A percentile compares a stretch with the other conserved stretches of the same genome.
Evolutionary conservation across 352 stramenopile genomes (phyloP).

Genomic region (Phytophthora hibernalis): DNA sequence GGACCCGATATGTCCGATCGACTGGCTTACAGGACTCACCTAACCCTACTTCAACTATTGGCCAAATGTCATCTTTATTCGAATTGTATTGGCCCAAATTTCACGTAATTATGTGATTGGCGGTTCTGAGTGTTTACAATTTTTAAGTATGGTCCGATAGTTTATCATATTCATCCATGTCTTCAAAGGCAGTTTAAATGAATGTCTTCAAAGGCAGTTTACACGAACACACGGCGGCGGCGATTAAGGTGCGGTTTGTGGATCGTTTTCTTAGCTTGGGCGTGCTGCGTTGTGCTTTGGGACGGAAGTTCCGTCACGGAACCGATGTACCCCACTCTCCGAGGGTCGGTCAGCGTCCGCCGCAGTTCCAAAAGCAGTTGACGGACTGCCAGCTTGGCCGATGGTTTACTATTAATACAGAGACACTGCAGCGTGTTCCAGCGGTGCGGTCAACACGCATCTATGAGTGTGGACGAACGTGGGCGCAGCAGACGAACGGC

Average conservation of each 20-base stretch:
- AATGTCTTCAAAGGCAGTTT: too few relatives aligned
- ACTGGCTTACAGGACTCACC: too few relatives aligned
- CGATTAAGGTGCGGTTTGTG: too few relatives aligned
- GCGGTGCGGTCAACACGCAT: too few relatives aligned
- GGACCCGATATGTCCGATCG: neutral
- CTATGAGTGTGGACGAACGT: conserved; percentile 1
- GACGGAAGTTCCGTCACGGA: too few relatives aligned
- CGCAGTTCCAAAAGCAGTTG: neutral
- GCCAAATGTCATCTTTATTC: neutral
- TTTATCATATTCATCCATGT: neutral
- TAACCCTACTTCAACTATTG: neutral
- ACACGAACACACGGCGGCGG: too few relatives aligned
- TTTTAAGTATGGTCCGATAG: conserved; percentile 1
- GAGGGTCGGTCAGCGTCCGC: too few relatives aligned
- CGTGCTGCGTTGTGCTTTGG: too few relatives aligned
- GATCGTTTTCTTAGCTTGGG: too few relatives aligned
- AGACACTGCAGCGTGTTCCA: neutral
- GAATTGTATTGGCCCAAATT: neutral
- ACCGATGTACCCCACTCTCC: neutral
- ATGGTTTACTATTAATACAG: neutral
- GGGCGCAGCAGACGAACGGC: conserved; percentile 16
- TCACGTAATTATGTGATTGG: neutral
- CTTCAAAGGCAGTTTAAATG: too few relatives aligned
- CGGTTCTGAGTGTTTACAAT: neutral
- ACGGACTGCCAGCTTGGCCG: neutral